These are phyloP conservation scores for Scalesia atractyloides DNA, from an alignment of 129 eudicot species.

Conservation along the genomic window DNA sequence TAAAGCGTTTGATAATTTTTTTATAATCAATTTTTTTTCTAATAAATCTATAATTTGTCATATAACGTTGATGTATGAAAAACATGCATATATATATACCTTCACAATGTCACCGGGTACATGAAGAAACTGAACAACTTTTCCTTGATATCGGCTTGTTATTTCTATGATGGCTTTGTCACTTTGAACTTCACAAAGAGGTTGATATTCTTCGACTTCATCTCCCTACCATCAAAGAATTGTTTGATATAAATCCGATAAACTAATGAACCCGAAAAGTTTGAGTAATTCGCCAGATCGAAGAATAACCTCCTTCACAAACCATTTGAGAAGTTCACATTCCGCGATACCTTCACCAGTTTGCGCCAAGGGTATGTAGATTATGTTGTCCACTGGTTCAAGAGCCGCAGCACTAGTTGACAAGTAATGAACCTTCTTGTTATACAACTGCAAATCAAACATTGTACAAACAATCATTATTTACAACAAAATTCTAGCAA, in stretches of 20 bases:
- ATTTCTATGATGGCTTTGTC: slow-evolving; percentile 99
- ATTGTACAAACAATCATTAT: neutral
- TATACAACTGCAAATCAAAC: slow-evolving; percentile 39
- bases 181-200: slow-evolving; percentile 98
- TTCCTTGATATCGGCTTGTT: slow-evolving; percentile 91
- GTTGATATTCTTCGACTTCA: slow-evolving; percentile 90
- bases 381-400: slow-evolving; percentile 43
- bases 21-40: no score
- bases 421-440: slow-evolving; percentile 45
- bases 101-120: slow-evolving; percentile 81
- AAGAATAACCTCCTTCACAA: slow-evolving; percentile 71
- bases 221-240: slow-evolving; percentile 59
- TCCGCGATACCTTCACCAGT: slow-evolving; percentile 99
- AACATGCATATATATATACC: no score
- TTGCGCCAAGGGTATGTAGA: slow-evolving; percentile 95
- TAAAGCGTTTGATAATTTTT: no score
- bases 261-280: neutral
- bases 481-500: no score
- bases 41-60: no score
- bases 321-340: slow-evolving; percentile 97
- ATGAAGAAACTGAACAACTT: slow-evolving; percentile 64
- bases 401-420: slow-evolving; percentile 54
- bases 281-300: neutral
- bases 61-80: no score
- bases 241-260: neutral